phyloP scores from a whole-genome alignment of 345 rosid genomes.

The Populus simonii region DNA sequence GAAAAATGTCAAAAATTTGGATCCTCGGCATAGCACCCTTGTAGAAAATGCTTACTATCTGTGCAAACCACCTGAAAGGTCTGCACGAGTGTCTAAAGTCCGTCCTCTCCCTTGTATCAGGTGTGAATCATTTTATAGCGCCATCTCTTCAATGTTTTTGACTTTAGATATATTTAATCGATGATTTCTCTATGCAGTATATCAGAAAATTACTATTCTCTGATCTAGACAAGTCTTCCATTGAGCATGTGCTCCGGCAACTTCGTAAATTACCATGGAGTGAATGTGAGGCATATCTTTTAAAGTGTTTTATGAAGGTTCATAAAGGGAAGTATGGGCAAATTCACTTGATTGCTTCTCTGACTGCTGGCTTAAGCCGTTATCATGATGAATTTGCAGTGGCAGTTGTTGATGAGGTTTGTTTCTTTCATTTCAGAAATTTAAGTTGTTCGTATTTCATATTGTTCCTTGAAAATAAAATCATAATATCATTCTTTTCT shows the following conservation, averaged over 20 bases:
- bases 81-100: slow-evolving; percentile 84
- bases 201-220: slow-evolving; percentile 85
- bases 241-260: slow-evolving; percentile 91
- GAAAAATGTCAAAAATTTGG: slow-evolving; percentile 98
- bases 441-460: not conserved
- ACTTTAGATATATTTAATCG: not conserved
- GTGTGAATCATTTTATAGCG: slow-evolving; percentile 30
- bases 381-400: slow-evolving; percentile 98
- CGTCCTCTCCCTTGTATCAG: slow-evolving; percentile 93
- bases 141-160: not conserved
- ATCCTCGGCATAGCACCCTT: slow-evolving; percentile 94
- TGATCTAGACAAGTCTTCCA: slow-evolving; percentile 90
- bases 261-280: slow-evolving; percentile 95
- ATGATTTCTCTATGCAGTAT: slow-evolving; percentile 54
- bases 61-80: slow-evolving; percentile 99
- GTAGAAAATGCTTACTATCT: slow-evolving; percentile 99
- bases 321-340: slow-evolving; percentile 96
- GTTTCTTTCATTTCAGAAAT: slow-evolving; percentile 17
- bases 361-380: slow-evolving; percentile 95
- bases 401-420: slow-evolving; percentile 98
- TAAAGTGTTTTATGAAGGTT: slow-evolving; percentile 97
- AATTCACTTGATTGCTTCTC: slow-evolving; percentile 94
- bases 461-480: not conserved
- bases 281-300: slow-evolving; percentile 85
- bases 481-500: not conserved